phyloP scores from a whole-genome alignment of 345 rosid genomes.

The Populus ilicifolia region DNA sequence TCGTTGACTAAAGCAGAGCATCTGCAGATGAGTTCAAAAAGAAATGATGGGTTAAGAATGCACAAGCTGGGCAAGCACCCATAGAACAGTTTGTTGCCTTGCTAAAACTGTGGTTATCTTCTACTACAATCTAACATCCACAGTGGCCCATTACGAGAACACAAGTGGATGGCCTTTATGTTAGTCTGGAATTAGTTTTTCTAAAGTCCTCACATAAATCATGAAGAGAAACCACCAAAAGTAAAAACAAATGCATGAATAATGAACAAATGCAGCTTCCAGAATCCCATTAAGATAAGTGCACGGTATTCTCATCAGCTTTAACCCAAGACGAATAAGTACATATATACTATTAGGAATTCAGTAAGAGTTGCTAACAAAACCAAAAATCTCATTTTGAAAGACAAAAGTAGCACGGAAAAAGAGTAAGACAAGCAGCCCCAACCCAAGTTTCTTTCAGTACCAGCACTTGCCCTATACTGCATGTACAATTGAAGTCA shows the following conservation, averaged over 20 bases:
- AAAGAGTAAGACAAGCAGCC: background rate
- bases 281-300: background rate
- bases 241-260: background rate
- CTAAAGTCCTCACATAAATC: background rate
- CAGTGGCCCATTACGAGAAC: no score
- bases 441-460: background rate
- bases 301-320: background rate
- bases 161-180: no score
- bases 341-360: background rate
- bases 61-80: no score
- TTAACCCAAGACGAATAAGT: background rate
- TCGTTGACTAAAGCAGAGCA: background rate
- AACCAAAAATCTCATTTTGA: background rate
- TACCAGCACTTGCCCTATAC: background rate
- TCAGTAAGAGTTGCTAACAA: background rate
- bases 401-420: background rate
- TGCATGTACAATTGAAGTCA: background rate
- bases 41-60: background rate
- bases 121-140: no score
- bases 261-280: background rate
- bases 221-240: background rate
- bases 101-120: no score
- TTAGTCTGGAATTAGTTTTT: no score
- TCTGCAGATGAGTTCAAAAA: background rate
- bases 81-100: no score